Evolutionary conservation across 441 rosid species (phyloP).

Genomic region (Croton laevigatus): DNA sequence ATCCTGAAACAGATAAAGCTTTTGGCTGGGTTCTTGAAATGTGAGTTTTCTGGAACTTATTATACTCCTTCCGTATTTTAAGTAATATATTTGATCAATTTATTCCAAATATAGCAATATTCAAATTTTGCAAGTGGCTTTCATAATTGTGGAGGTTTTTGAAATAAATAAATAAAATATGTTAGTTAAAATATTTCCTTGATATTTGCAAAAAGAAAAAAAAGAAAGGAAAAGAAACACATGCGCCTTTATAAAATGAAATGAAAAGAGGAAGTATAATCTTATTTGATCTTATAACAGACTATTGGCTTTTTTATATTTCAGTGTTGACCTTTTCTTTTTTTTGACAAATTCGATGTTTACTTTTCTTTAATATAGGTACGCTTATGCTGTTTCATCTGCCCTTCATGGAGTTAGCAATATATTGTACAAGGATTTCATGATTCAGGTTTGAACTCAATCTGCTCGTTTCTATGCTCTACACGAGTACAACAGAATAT

Average conservation of each 20-base stretch:
- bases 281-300: neutral
- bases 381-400: slow-evolving; percentile 93
- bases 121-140: too few relatives aligned
- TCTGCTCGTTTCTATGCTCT: slow-evolving; percentile 9
- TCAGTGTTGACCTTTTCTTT: too few relatives aligned
- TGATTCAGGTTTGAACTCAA: slow-evolving; percentile 74
- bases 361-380: slow-evolving; percentile 49
- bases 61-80: neutral
- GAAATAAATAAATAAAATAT: too few relatives aligned
- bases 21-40: slow-evolving; percentile 99
- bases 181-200: too few relatives aligned
- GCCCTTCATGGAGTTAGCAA: slow-evolving; percentile 89
- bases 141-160: too few relatives aligned
- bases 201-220: too few relatives aligned
- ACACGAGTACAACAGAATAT: slow-evolving; percentile 5
- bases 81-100: too few relatives aligned
- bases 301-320: slow-evolving; percentile 2
- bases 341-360: neutral
- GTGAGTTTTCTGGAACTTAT: slow-evolving; percentile 35
- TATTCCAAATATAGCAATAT: too few relatives aligned
- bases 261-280: too few relatives aligned
- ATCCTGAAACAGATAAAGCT: slow-evolving; percentile 88
- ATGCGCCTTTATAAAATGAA: too few relatives aligned
- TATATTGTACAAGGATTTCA: slow-evolving; percentile 82
- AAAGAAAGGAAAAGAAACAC: too few relatives aligned